A percentile compares a stretch with the other conserved stretches of the same genome.
These are phyloP conservation scores for Fusarium sp. DNA, from an alignment of 2,329 filamentous ascomycete species.

Conservation along the genomic window DNA sequence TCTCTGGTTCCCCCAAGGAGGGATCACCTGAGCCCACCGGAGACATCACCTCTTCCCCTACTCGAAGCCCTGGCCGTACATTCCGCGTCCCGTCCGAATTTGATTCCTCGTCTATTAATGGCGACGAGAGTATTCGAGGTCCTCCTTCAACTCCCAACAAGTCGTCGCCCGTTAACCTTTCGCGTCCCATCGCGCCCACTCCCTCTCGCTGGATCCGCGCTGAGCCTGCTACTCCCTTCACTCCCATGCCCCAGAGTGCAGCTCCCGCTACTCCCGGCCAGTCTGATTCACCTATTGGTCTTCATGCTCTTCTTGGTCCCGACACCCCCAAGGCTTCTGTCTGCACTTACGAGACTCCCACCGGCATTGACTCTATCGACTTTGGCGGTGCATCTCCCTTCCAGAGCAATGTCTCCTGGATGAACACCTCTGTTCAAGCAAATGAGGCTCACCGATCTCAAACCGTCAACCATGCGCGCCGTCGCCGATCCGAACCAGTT, in stretches of 20 bases:
- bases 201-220: constrained; percentile 45
- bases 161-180: constrained; percentile 37
- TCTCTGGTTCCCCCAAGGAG: not conserved
- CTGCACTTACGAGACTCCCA: constrained; percentile 24
- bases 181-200: constrained; percentile 48
- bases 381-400: constrained; percentile 48
- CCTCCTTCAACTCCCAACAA: constrained; percentile 22
- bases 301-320: constrained; percentile 35
- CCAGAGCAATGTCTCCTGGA: constrained; percentile 47
- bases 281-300: constrained; percentile 34
- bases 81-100: constrained; percentile 36
- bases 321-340: constrained; percentile 28
- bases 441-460: constrained; percentile 41
- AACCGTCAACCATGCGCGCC: constrained; percentile 41
- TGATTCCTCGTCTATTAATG: constrained; percentile 32
- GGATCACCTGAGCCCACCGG: not conserved
- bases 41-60: constrained; percentile 5
- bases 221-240: constrained; percentile 43
- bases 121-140: constrained; percentile 8
- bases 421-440: constrained; percentile 38
- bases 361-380: constrained; percentile 37
- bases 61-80: constrained; percentile 29
- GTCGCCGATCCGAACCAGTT: constrained; percentile 53
- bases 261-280: constrained; percentile 11
- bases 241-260: constrained; percentile 20